Percentiles rank a stretch among this genome's conserved stretches.
phyloP scores from a whole-genome alignment of 164 flowering plant genomes.

The Nymphaea thermarum region DNA sequence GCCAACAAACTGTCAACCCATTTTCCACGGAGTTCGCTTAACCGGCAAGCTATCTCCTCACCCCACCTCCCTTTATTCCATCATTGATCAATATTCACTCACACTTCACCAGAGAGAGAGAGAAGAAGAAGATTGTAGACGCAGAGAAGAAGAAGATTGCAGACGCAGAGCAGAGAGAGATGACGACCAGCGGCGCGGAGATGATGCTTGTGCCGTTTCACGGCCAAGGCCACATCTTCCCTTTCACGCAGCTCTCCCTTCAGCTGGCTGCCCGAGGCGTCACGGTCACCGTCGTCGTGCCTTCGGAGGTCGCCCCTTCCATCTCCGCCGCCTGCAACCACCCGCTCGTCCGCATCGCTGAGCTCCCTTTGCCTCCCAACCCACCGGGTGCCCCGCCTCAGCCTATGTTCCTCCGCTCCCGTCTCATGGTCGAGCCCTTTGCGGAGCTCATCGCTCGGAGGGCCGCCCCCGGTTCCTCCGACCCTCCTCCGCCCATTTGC shows the following conservation, averaged over 20 bases:
- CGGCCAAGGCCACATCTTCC: slow-evolving; percentile 55
- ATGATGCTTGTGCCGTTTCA: slow-evolving; percentile 31
- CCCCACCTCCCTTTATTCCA: too few species aligned
- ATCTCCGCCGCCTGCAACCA: slow-evolving; percentile 9
- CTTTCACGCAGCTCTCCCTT: slow-evolving; percentile 42
- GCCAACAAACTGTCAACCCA: too few species aligned
- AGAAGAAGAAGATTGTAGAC: too few species aligned
- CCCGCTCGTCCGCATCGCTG: slow-evolving; percentile 13
- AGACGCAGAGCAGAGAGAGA: too few species aligned
- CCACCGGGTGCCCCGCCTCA: slow-evolving; percentile 6
- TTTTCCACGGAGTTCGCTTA: too few species aligned
- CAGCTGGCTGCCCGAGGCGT: slow-evolving; percentile 20
- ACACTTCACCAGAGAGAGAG: too few species aligned
- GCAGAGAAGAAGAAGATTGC: too few species aligned
- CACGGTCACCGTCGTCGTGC: slow-evolving; percentile 26
- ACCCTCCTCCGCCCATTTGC: slow-evolving; percentile 16
- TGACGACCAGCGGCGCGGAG: background rate
- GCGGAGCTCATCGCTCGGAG: slow-evolving; percentile 12
- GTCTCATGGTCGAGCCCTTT: slow-evolving; percentile 12
- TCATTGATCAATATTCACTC: too few species aligned
- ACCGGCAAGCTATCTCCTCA: too few species aligned
- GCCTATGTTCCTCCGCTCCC: slow-evolving; percentile 3
- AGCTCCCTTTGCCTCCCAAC: background rate
- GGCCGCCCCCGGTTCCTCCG: slow-evolving; percentile 4
- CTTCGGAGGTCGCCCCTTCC: slow-evolving; percentile 9